Evolutionary conservation across 345 rosid genomes (phyloP), one percentile per base, ranked within the genome.

Genomic region (Angophora floribunda): DNA sequence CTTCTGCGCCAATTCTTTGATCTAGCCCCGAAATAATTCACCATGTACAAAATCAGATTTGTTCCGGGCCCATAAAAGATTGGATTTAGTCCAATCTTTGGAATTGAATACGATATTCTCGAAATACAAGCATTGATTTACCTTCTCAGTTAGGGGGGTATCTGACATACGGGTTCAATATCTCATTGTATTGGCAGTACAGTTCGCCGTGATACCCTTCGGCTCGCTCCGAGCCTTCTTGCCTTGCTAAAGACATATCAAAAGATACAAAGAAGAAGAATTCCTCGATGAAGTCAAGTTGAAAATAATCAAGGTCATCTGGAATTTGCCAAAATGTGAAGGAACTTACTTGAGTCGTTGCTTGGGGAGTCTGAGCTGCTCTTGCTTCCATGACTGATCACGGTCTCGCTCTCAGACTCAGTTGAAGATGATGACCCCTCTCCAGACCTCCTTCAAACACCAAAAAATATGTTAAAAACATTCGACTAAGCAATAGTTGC

Each of bases 121-220:
- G 9, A 13, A 26, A 36, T 15, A 79, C 22, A 11, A 9, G 41
- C 44, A 87, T 2, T 19, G 5, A 24, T 9, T 87, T 63, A 89
- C 93, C 93, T 90, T 91, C 85, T 84, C 55, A 2, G 26, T 22
- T 9, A 91, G 51, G 26, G 26, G 90, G 91, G 41, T 67, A 24
- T 86, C 90, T 80, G 24, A 70, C 85, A 30, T 91, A 87, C 36
- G 93, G 93, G 49, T 36, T 84, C 16, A 14, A 16, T 4, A 85
- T 85, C 88, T 91, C 93, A 28, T 90, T 87, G 89, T 90, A 91
- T 59, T 91, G 91, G 88, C 53, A 91, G 49, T 89, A 90, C 26
- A 90, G 36, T 41, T 89, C 88, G 65, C 90, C 90, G 32, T 47
- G 49, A 30, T 63, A 59, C 44, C 85, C 86, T 22, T 45, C 53